Evolutionary conservation across 176 grass and related monocot genomes (phyloP), one percentile per base, ranked within the genome.

Genomic region (Carex parvula): DNA sequence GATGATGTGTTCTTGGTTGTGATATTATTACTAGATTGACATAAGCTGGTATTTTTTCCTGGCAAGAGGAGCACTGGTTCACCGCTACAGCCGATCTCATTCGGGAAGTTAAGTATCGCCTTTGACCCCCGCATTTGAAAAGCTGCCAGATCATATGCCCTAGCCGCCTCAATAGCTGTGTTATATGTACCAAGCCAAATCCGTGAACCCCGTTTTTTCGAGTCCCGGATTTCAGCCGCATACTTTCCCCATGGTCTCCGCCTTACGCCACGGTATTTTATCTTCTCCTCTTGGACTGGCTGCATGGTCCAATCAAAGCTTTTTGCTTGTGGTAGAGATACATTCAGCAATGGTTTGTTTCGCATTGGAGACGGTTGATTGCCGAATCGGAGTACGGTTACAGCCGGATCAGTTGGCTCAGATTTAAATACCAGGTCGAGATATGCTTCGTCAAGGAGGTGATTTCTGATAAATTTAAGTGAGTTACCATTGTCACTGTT

Each of bases 131-230:
- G 89, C 91, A 98, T 90, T 12, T 50, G 52, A 87, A 93, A 93
- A 46, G 95, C 93, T 29, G 95, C 95, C 60, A 86, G 84, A 80
- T 98, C 95, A 88, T 98, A 98, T 0, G 91, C 95, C 24, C 84
- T 83, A 58, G 95, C 95, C 5, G 89, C 95, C 84, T 90, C 95
- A 81, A 95, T 50, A 81, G 91, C 91, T 13, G 88, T 95, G 84
- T 93, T 91, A 88, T 92, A 98, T 26, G 95, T 98, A 60, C 95
- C 95, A 41, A 98, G 93, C 95, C 95, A 98, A 63, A 95, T 85
- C 21, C 95, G 87, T 35, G 89, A 91, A 14, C 95, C 92, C 29
- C 84, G 90, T 85, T 76, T 89, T 44, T 92, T 93, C 0, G 92
- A 88, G 83, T 98, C 95, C 0, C 95, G 91, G 91, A 98, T 98